phyloP scores from a whole-genome alignment of 108 stramenopile species.

The Cylindrotheca fusiformis region DNA sequence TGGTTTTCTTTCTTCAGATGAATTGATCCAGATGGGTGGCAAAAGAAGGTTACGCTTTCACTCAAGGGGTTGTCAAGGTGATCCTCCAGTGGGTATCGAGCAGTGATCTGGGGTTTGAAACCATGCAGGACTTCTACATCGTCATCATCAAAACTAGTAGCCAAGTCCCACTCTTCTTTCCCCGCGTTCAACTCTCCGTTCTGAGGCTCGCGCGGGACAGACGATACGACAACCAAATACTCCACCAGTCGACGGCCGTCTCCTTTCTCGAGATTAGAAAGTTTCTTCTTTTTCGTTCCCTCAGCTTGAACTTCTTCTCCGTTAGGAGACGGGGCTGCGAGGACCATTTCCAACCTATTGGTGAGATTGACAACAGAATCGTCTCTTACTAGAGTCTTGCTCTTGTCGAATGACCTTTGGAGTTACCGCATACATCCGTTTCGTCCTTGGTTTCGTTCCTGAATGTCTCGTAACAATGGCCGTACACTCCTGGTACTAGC shows the following conservation, averaged over 20 bases:
- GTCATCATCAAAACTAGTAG: not conserved
- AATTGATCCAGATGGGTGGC: constrained; percentile 66
- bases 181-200: constrained; percentile 90
- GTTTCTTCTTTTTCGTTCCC: constrained; percentile 31
- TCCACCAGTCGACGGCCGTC: constrained; percentile 71
- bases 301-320: constrained; percentile 16
- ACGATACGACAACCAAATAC: constrained; percentile 79
- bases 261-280: constrained; percentile 13
- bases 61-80: constrained; percentile 74
- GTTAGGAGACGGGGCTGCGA: constrained; percentile 25
- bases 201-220: constrained; percentile 44
- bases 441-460: too few relatives aligned
- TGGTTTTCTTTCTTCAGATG: constrained; percentile 59
- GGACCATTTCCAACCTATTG: constrained; percentile 12
- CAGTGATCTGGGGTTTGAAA: constrained; percentile 72
- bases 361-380: too few relatives aligned
- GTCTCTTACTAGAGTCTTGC: too few relatives aligned
- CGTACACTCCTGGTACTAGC: too few relatives aligned
- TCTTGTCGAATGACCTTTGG: too few relatives aligned
- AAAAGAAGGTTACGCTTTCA: constrained; percentile 82
- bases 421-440: too few relatives aligned
- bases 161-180: constrained; percentile 13
- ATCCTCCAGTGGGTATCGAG: constrained; percentile 71
- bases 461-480: too few relatives aligned
- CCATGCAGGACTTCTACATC: constrained; percentile 1